A percentile compares a stretch with the other conserved stretches of the same genome.
Conservation (phyloP, 306 rosid species). For the Casuarina cunninghamiana region DNA sequence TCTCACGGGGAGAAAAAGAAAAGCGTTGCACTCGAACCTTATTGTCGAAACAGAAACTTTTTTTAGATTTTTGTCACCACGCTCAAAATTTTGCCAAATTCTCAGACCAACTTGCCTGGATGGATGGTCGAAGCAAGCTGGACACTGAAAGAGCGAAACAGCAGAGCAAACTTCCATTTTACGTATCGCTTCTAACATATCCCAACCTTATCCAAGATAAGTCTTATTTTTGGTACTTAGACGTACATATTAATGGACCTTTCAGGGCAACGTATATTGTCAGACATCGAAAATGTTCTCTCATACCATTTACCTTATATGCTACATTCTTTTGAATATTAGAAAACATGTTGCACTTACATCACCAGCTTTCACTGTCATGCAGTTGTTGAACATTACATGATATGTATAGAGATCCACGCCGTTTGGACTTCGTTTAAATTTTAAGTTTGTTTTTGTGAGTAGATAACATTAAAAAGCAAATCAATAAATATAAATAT, state of each 20-base stretch:
- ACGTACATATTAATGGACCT: neutral
- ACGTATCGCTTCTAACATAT: neutral
- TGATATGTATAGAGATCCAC: neutral
- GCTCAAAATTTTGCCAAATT: conserved; percentile 18
- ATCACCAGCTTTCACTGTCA: neutral
- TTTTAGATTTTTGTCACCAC: neutral
- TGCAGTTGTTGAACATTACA: neutral
- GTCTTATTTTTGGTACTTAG: conserved; percentile 5
- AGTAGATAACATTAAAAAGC: neutral
- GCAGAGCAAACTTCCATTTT: conserved; percentile 14
- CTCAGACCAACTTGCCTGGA: conserved; percentile 20
- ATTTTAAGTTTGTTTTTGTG: neutral
- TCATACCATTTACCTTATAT: neutral
- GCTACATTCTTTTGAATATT: neutral
- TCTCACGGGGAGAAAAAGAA: neutral
- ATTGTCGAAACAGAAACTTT: conserved; percentile 11
- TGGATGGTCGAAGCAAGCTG: neutral
- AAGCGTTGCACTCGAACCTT: neutral
- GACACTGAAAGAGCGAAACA: conserved; percentile 25
- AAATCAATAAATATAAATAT: neutral
- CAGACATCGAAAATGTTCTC: conserved; percentile 1
- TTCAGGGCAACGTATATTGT: conserved; percentile 9
- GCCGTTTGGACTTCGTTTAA: neutral
- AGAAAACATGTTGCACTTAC: neutral
- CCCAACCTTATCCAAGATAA: conserved; percentile 15